Evolutionary conservation across 2,329 filamentous ascomycete genomes (phyloP), one percentile per base, ranked within the genome.

Genomic region (Claviceps sp.): DNA sequence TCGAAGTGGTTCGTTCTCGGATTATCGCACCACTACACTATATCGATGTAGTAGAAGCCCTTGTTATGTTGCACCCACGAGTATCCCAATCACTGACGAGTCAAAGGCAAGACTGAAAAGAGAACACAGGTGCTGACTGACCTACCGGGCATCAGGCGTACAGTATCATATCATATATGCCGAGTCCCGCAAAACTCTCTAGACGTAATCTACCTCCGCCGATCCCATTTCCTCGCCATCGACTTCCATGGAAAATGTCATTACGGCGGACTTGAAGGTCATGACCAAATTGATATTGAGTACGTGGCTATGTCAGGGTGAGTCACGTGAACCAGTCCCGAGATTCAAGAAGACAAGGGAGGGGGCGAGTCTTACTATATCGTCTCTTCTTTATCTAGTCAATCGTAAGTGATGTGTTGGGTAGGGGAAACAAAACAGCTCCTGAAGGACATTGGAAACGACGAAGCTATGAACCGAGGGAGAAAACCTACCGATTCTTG

Each of bases 201-300:
- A 45, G 43, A 24, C 4, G 7, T 45, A 45, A 16, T 45, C 43
- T 30, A 45, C 43, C 22, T 30, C 14, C 1, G 43, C 7, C 6
- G 43, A 45, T 4, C 52, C 52, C 48, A 53, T 48, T 30, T 45
- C 47, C 42, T 40, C 6, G 14, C 45, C 48, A 37, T 51, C 34
- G 16, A 50, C 10, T 39, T 53, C 52, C 2, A 48, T 2, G 5
- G 48, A 53, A 19, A 53, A 53, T 4, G 48, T 45, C 40, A 53
- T 53, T 0, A 53, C 6, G 19, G 52, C 52, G 4, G 52, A 53
- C 40, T 51, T 30, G 11, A 53, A 2, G 10, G 44, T 44, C 19
- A 53, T 11, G 6, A 53, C 39, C 14, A 53, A 49, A 14, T 48
- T 3, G 17, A 14, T 34, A 22, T 11, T 0, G 5, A 53, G 4